Percentiles rank a stretch among this genome's conserved stretches.
phyloP scores from a whole-genome alignment of 169 alveolate genomes.

The Cryptosporidium bovis region DNA sequence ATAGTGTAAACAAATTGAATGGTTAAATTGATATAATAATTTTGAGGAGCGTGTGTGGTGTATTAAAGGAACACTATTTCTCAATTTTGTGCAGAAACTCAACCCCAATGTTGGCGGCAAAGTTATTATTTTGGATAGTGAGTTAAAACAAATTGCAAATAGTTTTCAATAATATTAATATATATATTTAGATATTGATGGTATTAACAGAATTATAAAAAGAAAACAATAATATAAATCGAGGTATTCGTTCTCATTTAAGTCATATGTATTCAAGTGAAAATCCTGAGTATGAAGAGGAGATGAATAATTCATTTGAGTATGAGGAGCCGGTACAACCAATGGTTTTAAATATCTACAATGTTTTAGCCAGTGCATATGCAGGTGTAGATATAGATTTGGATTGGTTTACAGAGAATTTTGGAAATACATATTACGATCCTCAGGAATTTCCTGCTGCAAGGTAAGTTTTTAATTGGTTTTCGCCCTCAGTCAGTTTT shows the following conservation, averaged over 20 bases:
- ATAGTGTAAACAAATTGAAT: too few relatives aligned
- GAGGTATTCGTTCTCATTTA: too few relatives aligned
- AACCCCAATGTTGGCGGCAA: too few relatives aligned
- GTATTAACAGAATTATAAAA: too few relatives aligned
- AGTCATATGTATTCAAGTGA: neutral
- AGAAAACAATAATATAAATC: too few relatives aligned
- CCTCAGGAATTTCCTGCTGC: constrained; percentile 75
- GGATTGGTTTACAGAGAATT: constrained; percentile 49
- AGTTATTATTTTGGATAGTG: too few relatives aligned
- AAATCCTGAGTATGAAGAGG: constrained; percentile 53
- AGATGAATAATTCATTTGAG: constrained; percentile 18
- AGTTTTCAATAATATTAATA: neutral
- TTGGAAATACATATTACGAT: constrained; percentile 71
- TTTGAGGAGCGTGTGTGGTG: too few relatives aligned
- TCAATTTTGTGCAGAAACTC: too few relatives aligned
- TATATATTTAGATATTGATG: too few relatives aligned
- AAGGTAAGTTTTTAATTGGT: constrained; percentile 38
- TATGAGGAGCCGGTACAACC: constrained; percentile 53
- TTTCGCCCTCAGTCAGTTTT: neutral
- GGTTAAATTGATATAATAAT: too few relatives aligned
- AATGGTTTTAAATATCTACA: constrained; percentile 56
- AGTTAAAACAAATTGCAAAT: neutral
- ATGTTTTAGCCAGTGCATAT: constrained; percentile 70
- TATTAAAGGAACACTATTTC: too few relatives aligned
- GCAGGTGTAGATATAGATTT: constrained; percentile 55